Base-by-base conservation (phyloP, 768 basidiomycete genomes). In the Tulasnella sp. region DNA sequence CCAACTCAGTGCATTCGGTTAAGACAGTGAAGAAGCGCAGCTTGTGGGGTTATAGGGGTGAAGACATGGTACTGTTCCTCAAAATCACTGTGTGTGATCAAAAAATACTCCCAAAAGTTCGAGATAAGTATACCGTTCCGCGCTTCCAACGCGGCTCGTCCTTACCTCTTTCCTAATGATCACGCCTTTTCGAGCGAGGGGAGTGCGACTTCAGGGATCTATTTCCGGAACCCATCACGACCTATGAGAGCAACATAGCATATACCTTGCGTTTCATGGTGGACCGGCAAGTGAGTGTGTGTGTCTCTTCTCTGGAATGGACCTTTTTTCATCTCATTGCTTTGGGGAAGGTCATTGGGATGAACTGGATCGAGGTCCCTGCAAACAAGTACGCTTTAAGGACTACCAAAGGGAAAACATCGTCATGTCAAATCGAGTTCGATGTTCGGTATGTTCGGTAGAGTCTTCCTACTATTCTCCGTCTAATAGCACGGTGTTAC, bases 321-420 rank as follows among this genome's bases (percentile, higher is more conserved):
- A 5, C 3, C n/a, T 45, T 21, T 5, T 25, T 9, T 2, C 54
- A 25, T 53, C 43, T 44, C 31, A 60, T 49, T 2, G n/a, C n/a
- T 19, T 10, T 60, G 53, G 15, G 5, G 15, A 38, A 92, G 89
- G 83, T 99, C 29, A 84, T 93, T 50, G 96, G 96, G 8, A 98
- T 99, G 96, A 98, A 97, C 68, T 99, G 96, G 94, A 85, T 99
- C 53, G 92, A 98, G 71, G 74, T 96, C 8, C 86, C 86, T 3
- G 82, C 85, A 2, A 88, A 88, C 2, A 81, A 82, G 64, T 99
- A 96, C 67, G 74, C 75, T 11, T 67, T 93, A 19, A 60, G 83
- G n/a, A 67, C 77, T 1, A 75, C 71, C 10, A 74, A 74, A 44
- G 73, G 76, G 38, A 87, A 82, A 66, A 77, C 77, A 49, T 93